Conservation (phyloP, 2,329 filamentous ascomycete species). For the Exophiala sideris region DNA sequence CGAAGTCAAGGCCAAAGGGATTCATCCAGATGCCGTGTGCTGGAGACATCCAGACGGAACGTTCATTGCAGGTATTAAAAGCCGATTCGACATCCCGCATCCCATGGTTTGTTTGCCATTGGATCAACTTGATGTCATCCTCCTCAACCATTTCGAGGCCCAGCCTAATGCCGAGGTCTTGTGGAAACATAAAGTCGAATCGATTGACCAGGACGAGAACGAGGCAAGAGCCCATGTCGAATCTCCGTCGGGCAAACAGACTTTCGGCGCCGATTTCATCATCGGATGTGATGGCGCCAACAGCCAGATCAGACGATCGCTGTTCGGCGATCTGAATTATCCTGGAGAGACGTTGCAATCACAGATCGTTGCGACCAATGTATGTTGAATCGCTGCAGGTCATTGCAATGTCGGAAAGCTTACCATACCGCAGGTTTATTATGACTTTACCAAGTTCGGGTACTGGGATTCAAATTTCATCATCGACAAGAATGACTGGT, state of each 20-base stretch:
- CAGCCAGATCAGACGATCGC: slow-evolving; percentile 38
- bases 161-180: slow-evolving; percentile 36
- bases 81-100: slow-evolving; percentile 29
- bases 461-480: slow-evolving; percentile 45
- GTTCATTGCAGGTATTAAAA: slow-evolving; percentile 32
- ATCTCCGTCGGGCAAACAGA: slow-evolving; percentile 7
- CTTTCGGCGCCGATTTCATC: slow-evolving; percentile 34
- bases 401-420: background rate
- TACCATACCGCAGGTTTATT: slow-evolving; percentile 15
- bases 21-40: slow-evolving; percentile 42
- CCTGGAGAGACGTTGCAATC: slow-evolving; percentile 22
- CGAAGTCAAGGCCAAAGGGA: slow-evolving; percentile 44
- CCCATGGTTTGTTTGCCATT: slow-evolving; percentile 46
- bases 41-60: slow-evolving; percentile 44
- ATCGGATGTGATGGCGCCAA: slow-evolving; percentile 45
- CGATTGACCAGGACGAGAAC: slow-evolving; percentile 22
- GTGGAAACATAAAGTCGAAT: slow-evolving; percentile 45
- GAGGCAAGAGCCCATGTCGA: slow-evolving; percentile 22
- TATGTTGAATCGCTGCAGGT: slow-evolving; percentile 1
- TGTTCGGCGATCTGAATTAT: slow-evolving; percentile 23
- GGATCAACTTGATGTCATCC: slow-evolving; percentile 41
- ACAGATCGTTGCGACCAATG: slow-evolving; percentile 27
- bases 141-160: slow-evolving; percentile 39
- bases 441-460: slow-evolving; percentile 23
- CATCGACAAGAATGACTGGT: slow-evolving; percentile 58